A percentile compares a stretch with the other conserved stretches of the same genome.
Conservation (phyloP, 73 alveolate species). For the Paramecium primaurelia region DNA sequence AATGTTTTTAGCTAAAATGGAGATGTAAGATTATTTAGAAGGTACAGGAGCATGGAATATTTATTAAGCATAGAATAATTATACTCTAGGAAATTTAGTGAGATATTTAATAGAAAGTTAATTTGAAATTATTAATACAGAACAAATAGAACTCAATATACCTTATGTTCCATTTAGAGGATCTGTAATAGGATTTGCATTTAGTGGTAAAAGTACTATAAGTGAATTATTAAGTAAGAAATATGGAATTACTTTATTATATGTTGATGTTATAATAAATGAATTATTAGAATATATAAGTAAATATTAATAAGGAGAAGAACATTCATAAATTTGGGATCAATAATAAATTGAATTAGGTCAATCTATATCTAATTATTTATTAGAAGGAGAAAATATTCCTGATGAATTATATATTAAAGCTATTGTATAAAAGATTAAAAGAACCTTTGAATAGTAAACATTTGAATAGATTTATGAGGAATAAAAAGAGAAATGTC, state of each 20-base stretch:
- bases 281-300: conserved; percentile 15
- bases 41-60: conserved; percentile 80
- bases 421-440: conserved; percentile 65
- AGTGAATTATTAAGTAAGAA: conserved; percentile 70
- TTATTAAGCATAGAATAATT: conserved; percentile 43
- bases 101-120: conserved; percentile 45
- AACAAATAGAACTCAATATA: neutral
- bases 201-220: conserved; percentile 92
- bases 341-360: conserved; percentile 61
- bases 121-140: neutral
- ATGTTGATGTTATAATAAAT: conserved; percentile 32
- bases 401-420: conserved; percentile 81
- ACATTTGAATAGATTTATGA: conserved; percentile 30
- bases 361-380: conserved; percentile 56
- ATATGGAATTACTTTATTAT: conserved; percentile 61
- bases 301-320: conserved; percentile 23
- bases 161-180: conserved; percentile 79
- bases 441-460: neutral
- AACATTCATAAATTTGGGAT: conserved; percentile 32
- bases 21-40: conserved; percentile 69
- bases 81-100: conserved; percentile 51
- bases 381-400: conserved; percentile 79
- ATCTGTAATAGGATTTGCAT: conserved; percentile 87
- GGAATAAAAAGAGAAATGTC: neutral
- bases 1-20: conserved; percentile 64